Percentiles rank a stretch among this genome's conserved stretches.
Conservation (phyloP, 768 basidiomycete species). For the Gymnopilus dilepis region DNA sequence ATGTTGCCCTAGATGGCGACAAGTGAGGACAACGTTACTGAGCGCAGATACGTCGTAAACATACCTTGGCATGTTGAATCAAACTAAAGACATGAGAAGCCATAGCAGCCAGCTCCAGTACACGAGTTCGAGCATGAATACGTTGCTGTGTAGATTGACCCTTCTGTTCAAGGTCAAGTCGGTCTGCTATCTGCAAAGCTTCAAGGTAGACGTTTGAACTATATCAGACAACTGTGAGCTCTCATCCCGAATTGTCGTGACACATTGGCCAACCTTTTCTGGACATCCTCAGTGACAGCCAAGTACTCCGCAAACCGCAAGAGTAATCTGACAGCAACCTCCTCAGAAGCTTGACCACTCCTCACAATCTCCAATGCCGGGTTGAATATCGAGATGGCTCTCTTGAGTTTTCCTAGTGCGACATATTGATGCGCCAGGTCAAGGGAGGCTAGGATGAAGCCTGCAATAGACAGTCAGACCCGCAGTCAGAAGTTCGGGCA, state of each 20-base stretch:
- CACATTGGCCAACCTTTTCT: conserved; percentile 53
- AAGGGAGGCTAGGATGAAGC: conserved; percentile 65
- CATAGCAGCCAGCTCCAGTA: conserved; percentile 72
- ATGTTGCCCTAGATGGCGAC: conserved; percentile 58
- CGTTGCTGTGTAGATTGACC: conserved; percentile 55
- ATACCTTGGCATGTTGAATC: conserved; percentile 71
- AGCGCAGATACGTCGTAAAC: background rate
- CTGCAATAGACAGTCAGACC: conserved; percentile 36
- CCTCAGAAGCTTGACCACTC: conserved; percentile 51
- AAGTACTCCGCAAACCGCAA: conserved; percentile 72
- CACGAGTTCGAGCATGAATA: conserved; percentile 60
- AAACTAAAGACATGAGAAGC: conserved; percentile 73
- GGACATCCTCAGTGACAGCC: conserved; percentile 61
- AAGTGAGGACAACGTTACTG: background rate
- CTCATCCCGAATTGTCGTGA: background rate
- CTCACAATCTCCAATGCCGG: conserved; percentile 54
- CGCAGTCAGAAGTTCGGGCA: background rate
- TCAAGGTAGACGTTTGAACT: conserved; percentile 65
- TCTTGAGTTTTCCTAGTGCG: conserved; percentile 72
- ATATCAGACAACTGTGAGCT: background rate
- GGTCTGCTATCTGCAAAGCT: conserved; percentile 53
- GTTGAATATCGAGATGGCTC: conserved; percentile 70
- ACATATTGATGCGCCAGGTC: conserved; percentile 83
- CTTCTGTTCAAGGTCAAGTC: conserved; percentile 50
- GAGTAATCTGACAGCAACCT: conserved; percentile 57